These are phyloP conservation scores for Karstenula rhodostoma DNA, from an alignment of 2,329 filamentous ascomycete species.

Conservation along the genomic window DNA sequence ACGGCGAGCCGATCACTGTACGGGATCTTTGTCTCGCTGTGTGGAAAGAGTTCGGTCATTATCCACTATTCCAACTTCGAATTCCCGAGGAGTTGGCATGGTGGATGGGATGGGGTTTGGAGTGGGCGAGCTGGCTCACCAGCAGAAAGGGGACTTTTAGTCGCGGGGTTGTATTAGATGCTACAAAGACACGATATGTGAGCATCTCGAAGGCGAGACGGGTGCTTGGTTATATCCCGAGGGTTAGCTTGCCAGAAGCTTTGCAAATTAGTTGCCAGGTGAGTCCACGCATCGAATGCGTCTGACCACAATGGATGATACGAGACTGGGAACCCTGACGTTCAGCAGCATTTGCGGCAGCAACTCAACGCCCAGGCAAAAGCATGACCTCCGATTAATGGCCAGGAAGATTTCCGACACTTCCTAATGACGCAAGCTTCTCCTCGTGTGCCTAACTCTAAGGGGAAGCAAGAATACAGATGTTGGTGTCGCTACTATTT, in stretches of 20 bases:
- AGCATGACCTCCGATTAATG: background rate
- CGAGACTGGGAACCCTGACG: background rate
- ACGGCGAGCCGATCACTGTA: constrained; percentile 87
- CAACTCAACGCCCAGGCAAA: constrained; percentile 15
- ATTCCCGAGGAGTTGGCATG: constrained; percentile 61
- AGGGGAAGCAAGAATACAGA: background rate
- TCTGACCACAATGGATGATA: too few relatives aligned
- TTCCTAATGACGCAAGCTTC: background rate
- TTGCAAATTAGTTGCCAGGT: constrained; percentile 48
- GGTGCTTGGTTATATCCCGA: constrained; percentile 62
- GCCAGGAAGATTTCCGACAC: background rate
- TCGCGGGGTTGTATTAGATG: constrained; percentile 64
- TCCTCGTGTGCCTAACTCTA: background rate
- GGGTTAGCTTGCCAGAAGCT: constrained; percentile 60
- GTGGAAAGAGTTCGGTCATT: constrained; percentile 70
- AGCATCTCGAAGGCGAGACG: constrained; percentile 60
- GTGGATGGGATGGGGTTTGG: constrained; percentile 56
- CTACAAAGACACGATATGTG: constrained; percentile 61
- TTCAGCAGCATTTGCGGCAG: constrained; percentile 22
- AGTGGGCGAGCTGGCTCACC: constrained; percentile 57
- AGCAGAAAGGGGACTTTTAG: constrained; percentile 58
- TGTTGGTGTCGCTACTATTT: background rate
- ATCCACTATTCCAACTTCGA: constrained; percentile 57
- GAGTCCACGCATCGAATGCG: constrained; percentile 13
- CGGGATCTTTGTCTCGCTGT: constrained; percentile 86